Base-by-base conservation (phyloP, 2,329 filamentous ascomycete genomes). In the Pseudogymnoascus destructans region DNA sequence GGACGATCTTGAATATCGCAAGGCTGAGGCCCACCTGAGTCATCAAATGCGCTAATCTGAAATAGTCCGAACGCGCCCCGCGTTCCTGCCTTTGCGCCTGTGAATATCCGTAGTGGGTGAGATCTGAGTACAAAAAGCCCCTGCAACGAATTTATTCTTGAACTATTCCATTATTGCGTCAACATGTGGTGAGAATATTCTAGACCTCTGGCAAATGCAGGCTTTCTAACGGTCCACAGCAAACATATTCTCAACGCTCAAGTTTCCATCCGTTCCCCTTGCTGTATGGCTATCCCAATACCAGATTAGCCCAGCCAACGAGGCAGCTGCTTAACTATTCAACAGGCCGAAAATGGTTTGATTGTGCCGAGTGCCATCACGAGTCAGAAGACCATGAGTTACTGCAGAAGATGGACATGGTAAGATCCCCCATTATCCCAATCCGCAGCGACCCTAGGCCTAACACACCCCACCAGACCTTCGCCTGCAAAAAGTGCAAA, bases 171-270 rank as follows among this genome's bases (percentile, higher is more conserved):
- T 52, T 52, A 52, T 19, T 52, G 46, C 25, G 46, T 52, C 46
- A 52, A 30, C 46, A 52, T 52, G 46, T 52, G 46, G 46, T 52
- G 46, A 52, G 46, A 52, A 52, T 30, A 17, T 52, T 52, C 25
- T 32, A 52, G 46, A 52, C 23, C 25, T 52, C 30, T 30, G n/a
- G 46, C 1, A 30, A 17, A 19, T 17, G 3, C 46, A 17, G 46
- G 9, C 23, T 52, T 52, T 52, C 46, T 52, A 52, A 52, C 46
- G 9, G 25, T 30, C 10, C 9, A 17, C 66, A 96, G 93, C 79
- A 97, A 97, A 80, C 93, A 98, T 77, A 79, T 98, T 69, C 84
- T 98, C 72, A 98, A 98, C 78, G 93, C 92, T 63, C 93, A 98
- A 75, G 93, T 98, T 68, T 78, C 92, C 59, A 95, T 98, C 74